phyloP scores from a whole-genome alignment of 257 asterid species.

The Oldenlandia corymbosa region DNA sequence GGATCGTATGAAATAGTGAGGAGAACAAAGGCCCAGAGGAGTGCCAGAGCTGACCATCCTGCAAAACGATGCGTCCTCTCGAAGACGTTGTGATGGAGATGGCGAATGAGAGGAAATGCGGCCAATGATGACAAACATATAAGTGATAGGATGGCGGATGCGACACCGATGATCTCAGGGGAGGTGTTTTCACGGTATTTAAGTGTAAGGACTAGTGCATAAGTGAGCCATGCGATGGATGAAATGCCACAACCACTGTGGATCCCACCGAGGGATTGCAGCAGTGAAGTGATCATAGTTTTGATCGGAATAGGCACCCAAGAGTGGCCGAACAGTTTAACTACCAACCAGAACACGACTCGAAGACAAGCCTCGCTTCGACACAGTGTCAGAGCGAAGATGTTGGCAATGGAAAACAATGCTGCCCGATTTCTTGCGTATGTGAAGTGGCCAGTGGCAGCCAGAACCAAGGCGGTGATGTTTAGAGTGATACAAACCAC shows the following conservation, averaged over 20 bases:
- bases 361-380: slow-evolving; percentile 62
- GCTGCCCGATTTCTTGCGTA: slow-evolving; percentile 47
- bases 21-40: slow-evolving; percentile 50
- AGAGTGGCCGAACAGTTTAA: slow-evolving; percentile 43
- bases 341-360: slow-evolving; percentile 55
- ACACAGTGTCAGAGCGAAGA: slow-evolving; percentile 49
- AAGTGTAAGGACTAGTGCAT: slow-evolving; percentile 45
- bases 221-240: slow-evolving; percentile 59
- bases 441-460: slow-evolving; percentile 39
- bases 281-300: slow-evolving; percentile 40
- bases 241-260: slow-evolving; percentile 81
- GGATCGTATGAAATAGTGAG: slow-evolving; percentile 52
- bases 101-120: slow-evolving; percentile 72
- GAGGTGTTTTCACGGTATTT: slow-evolving; percentile 43
- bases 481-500: slow-evolving; percentile 41
- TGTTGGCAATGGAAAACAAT: slow-evolving; percentile 49
- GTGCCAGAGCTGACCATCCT: slow-evolving; percentile 53
- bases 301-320: slow-evolving; percentile 52
- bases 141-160: slow-evolving; percentile 45
- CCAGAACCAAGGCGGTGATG: slow-evolving; percentile 39
- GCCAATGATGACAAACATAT: slow-evolving; percentile 46
- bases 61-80: slow-evolving; percentile 65
- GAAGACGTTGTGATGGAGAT: slow-evolving; percentile 74
- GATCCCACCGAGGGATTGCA: slow-evolving; percentile 67
- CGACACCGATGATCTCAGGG: slow-evolving; percentile 37